These are phyloP conservation scores for Colletotrichum plurivorum DNA, from an alignment of 2,329 filamentous ascomycete genomes.

Conservation along the genomic window DNA sequence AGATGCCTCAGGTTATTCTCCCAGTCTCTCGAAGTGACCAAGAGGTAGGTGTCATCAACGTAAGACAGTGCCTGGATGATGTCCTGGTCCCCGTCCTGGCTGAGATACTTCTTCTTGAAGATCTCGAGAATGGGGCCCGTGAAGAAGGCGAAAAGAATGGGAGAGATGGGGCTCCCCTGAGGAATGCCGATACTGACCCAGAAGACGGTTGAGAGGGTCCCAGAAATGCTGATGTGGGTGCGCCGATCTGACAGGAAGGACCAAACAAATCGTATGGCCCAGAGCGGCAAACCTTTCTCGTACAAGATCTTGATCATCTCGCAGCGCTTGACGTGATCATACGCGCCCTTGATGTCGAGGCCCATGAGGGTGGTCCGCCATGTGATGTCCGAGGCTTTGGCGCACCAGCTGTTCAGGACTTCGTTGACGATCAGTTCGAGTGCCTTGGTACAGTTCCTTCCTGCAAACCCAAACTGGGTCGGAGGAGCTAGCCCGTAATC, in stretches of 20 bases:
- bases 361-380: not conserved
- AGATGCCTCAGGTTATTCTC: not conserved
- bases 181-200: slow-evolving; percentile 25
- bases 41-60: slow-evolving; percentile 25
- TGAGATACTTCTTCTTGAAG: not conserved
- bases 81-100: too few species aligned
- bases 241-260: slow-evolving; percentile 3
- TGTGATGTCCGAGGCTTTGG: not conserved
- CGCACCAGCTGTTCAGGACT: slow-evolving; percentile 11
- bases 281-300: not conserved
- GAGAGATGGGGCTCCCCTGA: slow-evolving; percentile 23
- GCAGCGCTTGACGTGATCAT: slow-evolving; percentile 5
- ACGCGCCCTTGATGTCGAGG: slow-evolving; percentile 16
- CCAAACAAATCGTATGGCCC: slow-evolving; percentile 4
- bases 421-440: slow-evolving; percentile 8
- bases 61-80: not conserved
- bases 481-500: not conserved
- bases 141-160: slow-evolving; percentile 29
- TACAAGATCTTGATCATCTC: not conserved
- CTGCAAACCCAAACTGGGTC: not conserved
- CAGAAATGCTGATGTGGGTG: not conserved
- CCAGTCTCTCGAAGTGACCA: slow-evolving; percentile 1
- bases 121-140: slow-evolving; percentile 15
- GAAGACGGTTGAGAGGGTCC: not conserved
- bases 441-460: slow-evolving; percentile 1